Evolutionary conservation across 2,329 filamentous ascomycete genomes (phyloP).

Genomic region (Ophiosphaerella korrae): DNA sequence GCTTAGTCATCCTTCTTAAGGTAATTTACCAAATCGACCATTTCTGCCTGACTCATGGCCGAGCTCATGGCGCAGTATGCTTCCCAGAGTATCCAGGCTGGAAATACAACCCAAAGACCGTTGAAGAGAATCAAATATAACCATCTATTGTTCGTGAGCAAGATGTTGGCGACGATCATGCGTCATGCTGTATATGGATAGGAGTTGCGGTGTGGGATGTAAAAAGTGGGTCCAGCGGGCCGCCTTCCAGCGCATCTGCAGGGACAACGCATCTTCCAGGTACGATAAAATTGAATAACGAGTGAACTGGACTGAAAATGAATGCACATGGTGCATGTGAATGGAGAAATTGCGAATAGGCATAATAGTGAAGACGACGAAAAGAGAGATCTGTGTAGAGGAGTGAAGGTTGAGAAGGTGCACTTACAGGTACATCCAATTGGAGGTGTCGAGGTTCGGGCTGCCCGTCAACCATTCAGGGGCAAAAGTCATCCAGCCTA

Average conservation of each 20-base stretch:
- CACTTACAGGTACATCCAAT: conserved; percentile 63
- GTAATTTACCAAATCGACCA: conserved; percentile 47
- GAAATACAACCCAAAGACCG: conserved; percentile 65
- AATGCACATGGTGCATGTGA: background rate
- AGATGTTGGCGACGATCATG: background rate
- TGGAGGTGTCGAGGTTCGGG: conserved; percentile 61
- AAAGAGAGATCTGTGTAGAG: background rate
- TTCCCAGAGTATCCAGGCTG: conserved; percentile 62
- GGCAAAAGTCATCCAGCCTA: conserved; percentile 67
- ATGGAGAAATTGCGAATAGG: background rate
- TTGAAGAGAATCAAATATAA: conserved; percentile 70
- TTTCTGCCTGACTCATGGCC: conserved; percentile 43
- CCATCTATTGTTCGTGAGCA: conserved; percentile 49
- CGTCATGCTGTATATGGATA: background rate
- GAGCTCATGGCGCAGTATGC: conserved; percentile 53
- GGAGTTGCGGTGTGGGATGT: conserved; percentile 4
- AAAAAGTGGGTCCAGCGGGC: conserved; percentile 21
- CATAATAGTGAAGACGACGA: background rate
- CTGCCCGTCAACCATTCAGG: conserved; percentile 68
- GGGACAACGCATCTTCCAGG: conserved; percentile 19
- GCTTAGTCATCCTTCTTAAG: conserved; percentile 39
- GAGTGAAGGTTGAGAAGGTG: background rate
- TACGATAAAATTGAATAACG: background rate
- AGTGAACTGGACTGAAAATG: background rate
- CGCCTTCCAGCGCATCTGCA: conserved; percentile 20